phyloP scores from a whole-genome alignment of 495 filamentous ascomycete genomes.

The Lindgomyces ingoldianus region DNA sequence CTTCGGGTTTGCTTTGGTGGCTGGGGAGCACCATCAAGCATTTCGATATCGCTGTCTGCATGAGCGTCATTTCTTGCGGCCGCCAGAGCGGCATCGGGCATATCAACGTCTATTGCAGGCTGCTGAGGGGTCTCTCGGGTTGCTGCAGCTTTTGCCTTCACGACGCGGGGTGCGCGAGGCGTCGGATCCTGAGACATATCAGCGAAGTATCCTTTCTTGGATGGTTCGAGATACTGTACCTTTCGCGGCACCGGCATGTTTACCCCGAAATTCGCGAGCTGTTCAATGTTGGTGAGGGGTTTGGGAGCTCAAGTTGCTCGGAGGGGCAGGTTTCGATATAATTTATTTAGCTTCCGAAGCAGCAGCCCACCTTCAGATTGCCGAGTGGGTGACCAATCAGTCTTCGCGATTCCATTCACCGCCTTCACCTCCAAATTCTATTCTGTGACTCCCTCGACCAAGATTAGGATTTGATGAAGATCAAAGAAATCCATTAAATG shows the following conservation, averaged over 20 bases:
- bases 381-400: conserved; percentile 7
- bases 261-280: neutral
- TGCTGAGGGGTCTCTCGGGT: neutral
- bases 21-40: neutral
- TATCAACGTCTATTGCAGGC: neutral
- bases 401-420: neutral
- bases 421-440: too few relatives aligned
- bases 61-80: neutral
- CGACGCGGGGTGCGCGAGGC: conserved; percentile 15
- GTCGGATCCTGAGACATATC: neutral
- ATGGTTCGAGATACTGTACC: neutral
- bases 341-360: conserved; percentile 1
- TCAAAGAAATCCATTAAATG: neutral
- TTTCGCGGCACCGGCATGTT: neutral
- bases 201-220: neutral
- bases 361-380: neutral
- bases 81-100: neutral
- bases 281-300: neutral
- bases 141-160: conserved; percentile 3
- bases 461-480: neutral
- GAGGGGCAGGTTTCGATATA: neutral
- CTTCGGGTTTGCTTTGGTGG: conserved; percentile 3
- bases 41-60: neutral
- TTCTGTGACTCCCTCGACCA: too few relatives aligned
- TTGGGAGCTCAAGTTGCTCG: neutral